Percentiles rank a stretch among this genome's conserved stretches.
Evolutionary conservation across 106 monocot genomes (phyloP).

Genomic region (Apostasia shenzhenica): DNA sequence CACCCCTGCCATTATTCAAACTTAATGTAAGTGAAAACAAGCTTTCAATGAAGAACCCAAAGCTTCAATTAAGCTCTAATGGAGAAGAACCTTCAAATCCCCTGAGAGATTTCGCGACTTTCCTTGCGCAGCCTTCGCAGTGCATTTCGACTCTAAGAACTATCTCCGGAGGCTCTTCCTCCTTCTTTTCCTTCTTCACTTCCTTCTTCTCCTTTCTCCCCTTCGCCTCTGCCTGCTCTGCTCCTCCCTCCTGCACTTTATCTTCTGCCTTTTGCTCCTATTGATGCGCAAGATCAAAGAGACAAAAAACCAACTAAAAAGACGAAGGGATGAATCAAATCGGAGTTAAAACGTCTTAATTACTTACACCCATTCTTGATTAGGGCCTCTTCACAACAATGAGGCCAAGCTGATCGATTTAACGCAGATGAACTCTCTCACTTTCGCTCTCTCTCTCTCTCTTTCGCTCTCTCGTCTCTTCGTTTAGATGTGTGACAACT

Average conservation of each 20-base stretch:
- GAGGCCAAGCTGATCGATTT: too few relatives aligned
- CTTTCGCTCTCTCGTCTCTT: too few relatives aligned
- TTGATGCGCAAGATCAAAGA: not conserved
- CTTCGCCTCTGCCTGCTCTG: constrained; percentile 18
- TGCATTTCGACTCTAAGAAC: constrained; percentile 83
- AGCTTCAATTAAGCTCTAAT: too few relatives aligned
- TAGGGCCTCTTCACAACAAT: not conserved
- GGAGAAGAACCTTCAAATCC: constrained; percentile 38
- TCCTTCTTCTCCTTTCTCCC: constrained; percentile 5
- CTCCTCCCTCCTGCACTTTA: not conserved
- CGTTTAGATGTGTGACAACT: too few relatives aligned
- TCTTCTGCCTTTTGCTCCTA: constrained; percentile 23
- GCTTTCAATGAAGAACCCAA: too few relatives aligned
- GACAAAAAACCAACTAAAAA: not conserved
- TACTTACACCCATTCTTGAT: too few relatives aligned
- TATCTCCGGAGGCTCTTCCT: constrained; percentile 44
- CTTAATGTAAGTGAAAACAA: not conserved
- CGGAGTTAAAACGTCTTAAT: too few relatives aligned
- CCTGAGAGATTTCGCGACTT: constrained; percentile 44
- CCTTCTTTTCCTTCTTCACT: constrained; percentile 22
- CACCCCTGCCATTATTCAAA: constrained; percentile 24
- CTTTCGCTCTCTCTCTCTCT: too few relatives aligned
- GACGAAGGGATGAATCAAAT: not conserved
- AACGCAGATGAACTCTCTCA: too few relatives aligned
- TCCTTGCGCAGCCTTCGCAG: constrained; percentile 69